Evolutionary conservation across 108 stramenopile genomes (phyloP).

Genomic region (Cylindrotheca closterium): DNA sequence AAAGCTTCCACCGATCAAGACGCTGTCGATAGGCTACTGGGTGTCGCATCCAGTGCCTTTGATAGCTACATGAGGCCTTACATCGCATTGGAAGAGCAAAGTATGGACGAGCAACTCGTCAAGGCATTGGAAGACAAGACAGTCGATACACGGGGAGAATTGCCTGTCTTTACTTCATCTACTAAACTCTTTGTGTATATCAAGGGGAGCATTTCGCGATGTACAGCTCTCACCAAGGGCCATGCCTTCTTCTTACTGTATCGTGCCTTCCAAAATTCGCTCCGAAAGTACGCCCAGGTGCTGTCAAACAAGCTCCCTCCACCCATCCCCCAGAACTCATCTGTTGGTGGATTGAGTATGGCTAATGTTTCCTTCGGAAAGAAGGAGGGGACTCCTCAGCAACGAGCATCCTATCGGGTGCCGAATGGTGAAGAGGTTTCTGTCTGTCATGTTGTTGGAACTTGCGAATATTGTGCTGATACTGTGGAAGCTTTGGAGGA

Average conservation of each 20-base stretch:
- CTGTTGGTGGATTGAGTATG: conserved; percentile 40
- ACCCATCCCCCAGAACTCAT: conserved; percentile 28
- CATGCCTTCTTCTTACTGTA: conserved; percentile 92
- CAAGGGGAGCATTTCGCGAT: conserved; percentile 92
- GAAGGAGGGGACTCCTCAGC: conserved; percentile 31
- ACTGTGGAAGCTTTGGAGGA: conserved; percentile 94
- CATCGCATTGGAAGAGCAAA: conserved; percentile 87
- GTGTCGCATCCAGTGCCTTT: conserved; percentile 87
- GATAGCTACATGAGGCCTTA: conserved; percentile 97
- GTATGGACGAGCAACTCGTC: conserved; percentile 88
- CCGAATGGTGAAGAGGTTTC: conserved; percentile 86
- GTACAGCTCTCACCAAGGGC: conserved; percentile 93
- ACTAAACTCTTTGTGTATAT: conserved; percentile 96
- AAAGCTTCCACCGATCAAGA: conserved; percentile 39
- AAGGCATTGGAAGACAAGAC: conserved; percentile 68
- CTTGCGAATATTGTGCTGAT: conserved; percentile 97
- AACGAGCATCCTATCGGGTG: conserved; percentile 52
- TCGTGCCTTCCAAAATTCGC: conserved; percentile 83
- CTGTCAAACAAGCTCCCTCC: conserved; percentile 77
- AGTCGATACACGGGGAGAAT: conserved; percentile 89
- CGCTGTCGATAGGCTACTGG: conserved; percentile 64
- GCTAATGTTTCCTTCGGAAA: conserved; percentile 38
- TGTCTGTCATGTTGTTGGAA: conserved; percentile 93
- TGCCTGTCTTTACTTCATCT: conserved; percentile 92
- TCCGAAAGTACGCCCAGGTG: conserved; percentile 81